These are phyloP conservation scores for Heritiera littoralis DNA, from an alignment of 345 rosid genomes.

Conservation along the genomic window DNA sequence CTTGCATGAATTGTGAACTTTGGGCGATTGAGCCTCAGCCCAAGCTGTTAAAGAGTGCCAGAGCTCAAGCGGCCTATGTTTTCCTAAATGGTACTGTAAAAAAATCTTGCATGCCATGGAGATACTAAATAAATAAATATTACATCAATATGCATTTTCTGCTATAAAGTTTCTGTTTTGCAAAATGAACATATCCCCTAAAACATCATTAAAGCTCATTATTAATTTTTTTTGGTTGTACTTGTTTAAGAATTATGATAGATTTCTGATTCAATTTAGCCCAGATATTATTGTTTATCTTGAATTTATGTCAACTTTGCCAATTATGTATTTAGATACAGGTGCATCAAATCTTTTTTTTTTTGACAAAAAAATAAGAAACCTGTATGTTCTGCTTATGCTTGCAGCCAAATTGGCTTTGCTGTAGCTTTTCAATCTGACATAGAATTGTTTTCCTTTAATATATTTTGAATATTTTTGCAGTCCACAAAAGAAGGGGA, in stretches of 20 bases:
- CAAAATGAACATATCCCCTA: not conserved
- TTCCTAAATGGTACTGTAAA: not conserved
- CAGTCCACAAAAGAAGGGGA: conserved; percentile 90
- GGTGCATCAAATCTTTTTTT: not conserved
- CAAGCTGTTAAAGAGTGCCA: not conserved
- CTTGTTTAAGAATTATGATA: not conserved
- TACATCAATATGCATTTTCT: not conserved
- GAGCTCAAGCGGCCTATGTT: not conserved
- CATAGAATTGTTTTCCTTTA: not conserved
- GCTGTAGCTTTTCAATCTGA: not conserved
- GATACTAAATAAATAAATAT: not conserved
- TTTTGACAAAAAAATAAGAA: not conserved
- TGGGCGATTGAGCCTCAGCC: not conserved
- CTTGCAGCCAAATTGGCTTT: not conserved
- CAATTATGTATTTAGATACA: not conserved
- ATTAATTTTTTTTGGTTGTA: not conserved
- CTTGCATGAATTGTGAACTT: not conserved
- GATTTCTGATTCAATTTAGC: not conserved
- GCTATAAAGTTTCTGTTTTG: not conserved
- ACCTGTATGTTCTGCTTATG: not conserved
- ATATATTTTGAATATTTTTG: conserved; percentile 15
- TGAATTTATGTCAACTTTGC: conserved; percentile 5
- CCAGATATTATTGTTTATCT: not conserved
- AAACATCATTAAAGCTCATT: not conserved
- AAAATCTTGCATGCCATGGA: not conserved